phyloP scores from a whole-genome alignment of 495 filamentous ascomycete species.

The Hypoxylon fragiforme region DNA sequence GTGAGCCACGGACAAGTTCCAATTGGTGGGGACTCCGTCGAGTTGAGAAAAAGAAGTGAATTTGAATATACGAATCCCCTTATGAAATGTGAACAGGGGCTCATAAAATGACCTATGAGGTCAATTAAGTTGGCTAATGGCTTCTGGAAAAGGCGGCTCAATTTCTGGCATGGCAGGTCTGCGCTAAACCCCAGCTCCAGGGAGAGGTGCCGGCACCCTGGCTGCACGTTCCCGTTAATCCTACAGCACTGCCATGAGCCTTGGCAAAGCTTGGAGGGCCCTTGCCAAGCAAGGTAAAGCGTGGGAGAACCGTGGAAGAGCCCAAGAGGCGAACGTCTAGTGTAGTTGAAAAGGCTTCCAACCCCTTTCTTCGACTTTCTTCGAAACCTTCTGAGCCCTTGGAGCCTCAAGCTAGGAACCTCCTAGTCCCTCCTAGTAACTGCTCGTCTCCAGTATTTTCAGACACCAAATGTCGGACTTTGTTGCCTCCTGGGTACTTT shows the following conservation, averaged over 20 bases:
- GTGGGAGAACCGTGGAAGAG: neutral
- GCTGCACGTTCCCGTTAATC: slow-evolving; percentile 14
- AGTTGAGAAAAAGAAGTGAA: neutral
- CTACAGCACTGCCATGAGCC: slow-evolving; percentile 1
- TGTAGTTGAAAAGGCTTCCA: too few species aligned
- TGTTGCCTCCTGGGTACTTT: too few species aligned
- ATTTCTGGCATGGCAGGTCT: neutral
- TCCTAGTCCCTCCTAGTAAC: too few species aligned
- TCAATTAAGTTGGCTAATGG: slow-evolving; percentile 19
- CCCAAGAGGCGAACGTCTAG: too few species aligned
- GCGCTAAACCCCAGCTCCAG: neutral
- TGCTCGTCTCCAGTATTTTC: too few species aligned
- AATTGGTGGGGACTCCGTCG: slow-evolving; percentile 3
- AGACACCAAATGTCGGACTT: too few species aligned
- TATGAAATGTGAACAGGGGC: neutral
- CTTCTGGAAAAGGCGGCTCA: slow-evolving; percentile 21
- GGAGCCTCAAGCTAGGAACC: too few species aligned
- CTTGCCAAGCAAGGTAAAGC: neutral
- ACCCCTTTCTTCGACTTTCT: too few species aligned
- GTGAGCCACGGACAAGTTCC: slow-evolving; percentile 5
- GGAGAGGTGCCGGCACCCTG: slow-evolving; percentile 16
- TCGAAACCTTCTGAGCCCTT: too few species aligned
- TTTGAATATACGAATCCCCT: slow-evolving; percentile 11
- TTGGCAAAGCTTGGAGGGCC: slow-evolving; percentile 10
- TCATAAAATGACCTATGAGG: neutral